Conservation (phyloP, 495 filamentous ascomycete species). For the Aspergillus asperescens region DNA sequence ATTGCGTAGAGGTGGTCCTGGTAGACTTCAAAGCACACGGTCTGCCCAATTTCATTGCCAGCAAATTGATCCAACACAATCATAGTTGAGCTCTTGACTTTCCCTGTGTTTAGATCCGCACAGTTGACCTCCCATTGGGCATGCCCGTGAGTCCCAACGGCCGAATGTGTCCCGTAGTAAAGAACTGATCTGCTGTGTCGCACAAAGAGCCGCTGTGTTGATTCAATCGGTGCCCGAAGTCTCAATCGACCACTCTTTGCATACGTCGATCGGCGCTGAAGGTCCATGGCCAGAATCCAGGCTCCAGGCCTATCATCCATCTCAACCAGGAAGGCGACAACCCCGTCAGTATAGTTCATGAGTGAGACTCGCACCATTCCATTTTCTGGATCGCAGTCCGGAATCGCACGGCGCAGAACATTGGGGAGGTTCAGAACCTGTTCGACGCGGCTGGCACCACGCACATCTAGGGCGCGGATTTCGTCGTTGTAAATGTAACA, state of each 20-base stretch:
- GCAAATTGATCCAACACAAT: conserved; percentile 50
- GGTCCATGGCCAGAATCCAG: conserved; percentile 58
- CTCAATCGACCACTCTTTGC: conserved; percentile 34
- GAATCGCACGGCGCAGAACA: conserved; percentile 36
- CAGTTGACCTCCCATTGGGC: conserved; percentile 59
- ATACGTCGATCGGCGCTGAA: conserved; percentile 23
- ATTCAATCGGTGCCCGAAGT: conserved; percentile 36
- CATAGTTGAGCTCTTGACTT: conserved; percentile 23
- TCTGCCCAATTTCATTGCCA: conserved; percentile 61
- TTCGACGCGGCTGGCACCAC: conserved; percentile 46
- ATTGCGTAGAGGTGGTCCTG: conserved; percentile 66
- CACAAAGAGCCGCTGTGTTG: conserved; percentile 57
- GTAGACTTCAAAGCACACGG: conserved; percentile 67
- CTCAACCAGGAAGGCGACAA: conserved; percentile 51
- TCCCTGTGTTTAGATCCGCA: conserved; percentile 43
- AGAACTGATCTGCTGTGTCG: conserved; percentile 61
- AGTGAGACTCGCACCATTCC: conserved; percentile 50
- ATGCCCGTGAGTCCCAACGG: conserved; percentile 44
- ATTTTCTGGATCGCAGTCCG: conserved; percentile 16
- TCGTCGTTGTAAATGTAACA: conserved; percentile 53
- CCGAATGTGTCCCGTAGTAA: conserved; percentile 61
- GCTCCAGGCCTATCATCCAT: conserved; percentile 31
- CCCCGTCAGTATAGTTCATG: conserved; percentile 56
- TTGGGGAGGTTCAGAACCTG: conserved; percentile 52
- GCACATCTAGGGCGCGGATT: conserved; percentile 62